Evolutionary conservation across 225 moss, liverwort and hornwort species (phyloP), one percentile per base, ranked within the genome.

Genomic region (Pseudisothecium myosuroides): DNA sequence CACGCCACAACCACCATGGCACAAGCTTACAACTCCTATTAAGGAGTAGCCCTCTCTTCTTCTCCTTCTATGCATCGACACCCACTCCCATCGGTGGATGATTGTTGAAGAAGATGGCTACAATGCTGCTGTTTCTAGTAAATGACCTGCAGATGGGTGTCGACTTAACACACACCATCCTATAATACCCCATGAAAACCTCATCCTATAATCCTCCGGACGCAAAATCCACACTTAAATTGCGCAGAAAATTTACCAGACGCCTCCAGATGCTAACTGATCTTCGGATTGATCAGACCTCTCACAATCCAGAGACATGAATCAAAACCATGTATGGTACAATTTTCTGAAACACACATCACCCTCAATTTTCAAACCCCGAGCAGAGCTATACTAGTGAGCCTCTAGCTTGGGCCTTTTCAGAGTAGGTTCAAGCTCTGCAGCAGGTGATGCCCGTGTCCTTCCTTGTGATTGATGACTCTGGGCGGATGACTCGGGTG

Each of bases 391-490:
- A 13, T 17, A 7, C 84, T 78, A 82, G 60, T 88, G 85, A 22
- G 87, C 43, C 85, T 93, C 92, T 1, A 93, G 87, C 91, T 93
- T 93, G 19, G 92, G 92, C 64, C 92, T 86, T 67, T 93, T 93
- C 56, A 92, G 18, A 11, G 90, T 61, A 14, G 94, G 93, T 85
- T 96, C 95, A 5, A 89, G 81, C 83, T 95, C 96, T n/a, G 90
- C 54, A 52, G 85, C 54, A 52, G 85, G 86, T 36, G 91, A 85
- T 34, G 92, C 93, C 75, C 95, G 90, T 14, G 94, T 93, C 73
- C 93, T 86, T 50, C 93, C 94, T 84, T 96, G 95, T 18, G 94
- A 92, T 78, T 96, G 95, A 89, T 95, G 96, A 50, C 94, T 96
- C 76, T 95, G 94, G 3, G 94, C 95, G 54, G 95, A 96, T 12